phyloP scores from a whole-genome alignment of 148 eudicot genomes.

The Diospyros lotus region DNA sequence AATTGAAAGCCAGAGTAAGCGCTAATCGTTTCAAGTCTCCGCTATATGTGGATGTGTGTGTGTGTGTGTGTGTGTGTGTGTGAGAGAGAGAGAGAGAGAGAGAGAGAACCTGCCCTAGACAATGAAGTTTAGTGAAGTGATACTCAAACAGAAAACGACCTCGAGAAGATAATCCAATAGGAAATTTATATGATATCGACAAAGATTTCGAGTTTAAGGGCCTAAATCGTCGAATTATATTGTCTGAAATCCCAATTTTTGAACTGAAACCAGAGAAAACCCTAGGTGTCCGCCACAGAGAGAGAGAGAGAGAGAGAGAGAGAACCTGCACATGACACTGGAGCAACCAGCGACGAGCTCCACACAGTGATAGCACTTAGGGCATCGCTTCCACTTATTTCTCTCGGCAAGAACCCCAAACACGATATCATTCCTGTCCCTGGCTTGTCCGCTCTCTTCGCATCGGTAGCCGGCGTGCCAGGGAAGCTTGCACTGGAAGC shows the following conservation, averaged over 20 bases:
- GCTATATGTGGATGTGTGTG: too few species aligned
- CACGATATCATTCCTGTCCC: slow-evolving; percentile 31
- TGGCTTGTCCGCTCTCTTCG: slow-evolving; percentile 37
- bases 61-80: too few species aligned
- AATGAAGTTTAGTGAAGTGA: too few species aligned
- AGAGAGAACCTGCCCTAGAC: too few species aligned
- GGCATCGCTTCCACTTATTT: slow-evolving; percentile 47
- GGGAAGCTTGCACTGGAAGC: slow-evolving; percentile 31
- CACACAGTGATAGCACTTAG: slow-evolving; percentile 32
- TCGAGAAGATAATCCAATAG: too few species aligned
- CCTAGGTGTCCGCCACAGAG: neutral
- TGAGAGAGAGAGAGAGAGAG: too few species aligned
- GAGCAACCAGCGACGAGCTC: slow-evolving; percentile 29
- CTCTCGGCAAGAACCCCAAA: slow-evolving; percentile 33
- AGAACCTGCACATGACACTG: slow-evolving; percentile 39
- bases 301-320: neutral
- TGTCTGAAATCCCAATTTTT: neutral
- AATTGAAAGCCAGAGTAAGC: too few species aligned
- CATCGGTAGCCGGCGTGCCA: slow-evolving; percentile 55
- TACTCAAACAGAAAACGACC: too few species aligned
- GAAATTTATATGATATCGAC: too few species aligned
- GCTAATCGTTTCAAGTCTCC: too few species aligned
- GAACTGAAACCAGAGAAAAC: neutral
- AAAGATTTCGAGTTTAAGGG: too few species aligned
- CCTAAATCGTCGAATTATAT: too few species aligned